Base-by-base conservation (phyloP, 1,139 yeast genomes). In the Debaryomyces sp. region DNA sequence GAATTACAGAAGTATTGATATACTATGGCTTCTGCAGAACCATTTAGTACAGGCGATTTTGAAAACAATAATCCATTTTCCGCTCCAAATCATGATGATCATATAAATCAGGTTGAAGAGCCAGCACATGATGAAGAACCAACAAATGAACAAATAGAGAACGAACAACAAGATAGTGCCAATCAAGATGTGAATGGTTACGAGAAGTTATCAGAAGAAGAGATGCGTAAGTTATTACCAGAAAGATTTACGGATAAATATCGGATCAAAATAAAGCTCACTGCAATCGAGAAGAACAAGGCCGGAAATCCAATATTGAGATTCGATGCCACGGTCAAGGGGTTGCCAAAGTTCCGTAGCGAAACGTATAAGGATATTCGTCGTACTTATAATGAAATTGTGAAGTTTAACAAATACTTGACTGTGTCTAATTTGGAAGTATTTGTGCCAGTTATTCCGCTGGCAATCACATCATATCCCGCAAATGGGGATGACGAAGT, bases 361-460 rank as follows among this genome's bases (percentile, higher is more conserved):
- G 70, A 81, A 6, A 66, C 70, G 5, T 92, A 88, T 64, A 82
- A 85, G 50, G 94, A 87, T 50, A 73, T 94, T 21, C 82, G 96
- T 54, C 80, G 98, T 50, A 87, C 97, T 0, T 89, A 82, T 60
- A 79, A 79, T 51, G 99, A 94, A 64, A 77, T 91, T 54, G 81
- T 80, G 40, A 82, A 84, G 56, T 82, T 95, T 60, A 89, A 89
- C 69, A 85, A 84, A 58, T 94, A 87, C 62, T 73, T 92, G 55
- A 82, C 84, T 50, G 82, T 86, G 21, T 88, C 96, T 36, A 87
- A 90, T 58, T 85, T 95, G 30, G 99, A 94, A 66, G 92, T 95
- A 52, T 91, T 94, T 68, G 94, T 95, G 4, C 98, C 99, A 0
- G 85, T 95, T 2, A 73, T 94, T 35, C 97, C 98, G 0, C 74